These are phyloP conservation scores for Colletotrichum cuscutae DNA, from an alignment of 2,329 filamentous ascomycete genomes.

Conservation along the genomic window DNA sequence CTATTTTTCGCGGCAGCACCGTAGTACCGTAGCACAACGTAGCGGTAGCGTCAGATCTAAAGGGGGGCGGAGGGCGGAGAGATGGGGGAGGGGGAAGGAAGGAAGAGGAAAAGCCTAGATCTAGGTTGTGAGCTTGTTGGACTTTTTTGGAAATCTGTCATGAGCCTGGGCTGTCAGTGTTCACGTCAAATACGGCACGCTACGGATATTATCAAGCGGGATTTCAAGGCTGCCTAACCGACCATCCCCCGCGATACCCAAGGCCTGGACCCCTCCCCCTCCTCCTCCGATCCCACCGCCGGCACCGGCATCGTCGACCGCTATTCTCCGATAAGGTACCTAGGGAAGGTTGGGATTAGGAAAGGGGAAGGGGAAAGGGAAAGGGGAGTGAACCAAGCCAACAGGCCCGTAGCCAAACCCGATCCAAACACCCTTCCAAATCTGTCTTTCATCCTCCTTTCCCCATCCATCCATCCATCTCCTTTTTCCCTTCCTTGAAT, in stretches of 20 bases:
- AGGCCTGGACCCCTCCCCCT: not conserved
- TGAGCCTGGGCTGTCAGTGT: not conserved
- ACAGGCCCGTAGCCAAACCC: not conserved
- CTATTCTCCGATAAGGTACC: not conserved
- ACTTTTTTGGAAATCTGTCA: too few species aligned
- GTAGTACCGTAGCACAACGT: not conserved
- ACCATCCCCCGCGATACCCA: not conserved
- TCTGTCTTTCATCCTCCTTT: not conserved
- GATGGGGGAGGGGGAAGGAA: too few species aligned
- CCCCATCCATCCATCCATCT: too few species aligned
- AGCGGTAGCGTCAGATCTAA: not conserved
- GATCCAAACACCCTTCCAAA: not conserved
- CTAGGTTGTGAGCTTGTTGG: not conserved
- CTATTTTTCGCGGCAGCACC: not conserved
- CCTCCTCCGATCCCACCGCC: not conserved
- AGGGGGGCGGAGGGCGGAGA: not conserved
- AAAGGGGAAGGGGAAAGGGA: too few species aligned
- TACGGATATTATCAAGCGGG: not conserved
- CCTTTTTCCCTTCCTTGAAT: not conserved
- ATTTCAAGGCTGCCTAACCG: not conserved
- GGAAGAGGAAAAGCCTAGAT: not conserved
- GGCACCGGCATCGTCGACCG: conserved; percentile 8
- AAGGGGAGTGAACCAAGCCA: not conserved
- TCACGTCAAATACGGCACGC: not conserved
- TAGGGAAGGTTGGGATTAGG: not conserved